Evolutionary conservation across 768 basidiomycete species (phyloP), one percentile per base, ranked within the genome.

Genomic region (Tremella yokohamensis): DNA sequence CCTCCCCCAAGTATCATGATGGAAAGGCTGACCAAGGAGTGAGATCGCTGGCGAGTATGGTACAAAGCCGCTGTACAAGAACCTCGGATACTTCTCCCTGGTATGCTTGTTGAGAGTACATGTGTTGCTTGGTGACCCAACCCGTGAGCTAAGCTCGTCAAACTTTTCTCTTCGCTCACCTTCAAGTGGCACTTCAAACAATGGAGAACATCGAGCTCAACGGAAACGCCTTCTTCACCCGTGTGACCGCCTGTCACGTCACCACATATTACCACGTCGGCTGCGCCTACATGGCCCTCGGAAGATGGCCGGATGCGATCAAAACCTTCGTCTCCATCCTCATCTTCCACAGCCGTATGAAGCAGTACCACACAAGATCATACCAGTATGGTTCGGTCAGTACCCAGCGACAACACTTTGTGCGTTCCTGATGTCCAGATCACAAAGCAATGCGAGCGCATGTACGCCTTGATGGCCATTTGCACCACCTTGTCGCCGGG

Each of bases 201-300:
- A 87, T 98, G 85, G 91, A 96, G 69, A 85, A 87, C 68, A 87
- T 97, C 20, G 92, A 96, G 69, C 83, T 98, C 40, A 88, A 86
- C 73, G 89, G 89, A 80, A 93, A 90, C 83, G 85, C 89, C 4
- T 87, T 89, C n/a, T 87, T 91, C 78, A 89, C 90, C 29, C 85
- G 90, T 2, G 91, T 96, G 16, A 97, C 93, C 1, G 90, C 94
- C n/a, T 92, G 90, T 66, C 92, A 96, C 37, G 91, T 97, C 61
- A 73, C 71, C 26, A 70, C 73, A 26, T 76, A 76, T 68, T 70
- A 70, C 62, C 71, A 73, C 39, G 89, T 94, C 62, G 93, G 92
- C 34, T 89, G 97, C 81, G 92, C 92, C 79, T 98, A 97, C 79
- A 84, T 98, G 76, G 89, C 91, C 83, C 84, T 99, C 44, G 83